phyloP scores from a whole-genome alignment of 495 filamentous ascomycete species.

The Evansstolkia leycettana region DNA sequence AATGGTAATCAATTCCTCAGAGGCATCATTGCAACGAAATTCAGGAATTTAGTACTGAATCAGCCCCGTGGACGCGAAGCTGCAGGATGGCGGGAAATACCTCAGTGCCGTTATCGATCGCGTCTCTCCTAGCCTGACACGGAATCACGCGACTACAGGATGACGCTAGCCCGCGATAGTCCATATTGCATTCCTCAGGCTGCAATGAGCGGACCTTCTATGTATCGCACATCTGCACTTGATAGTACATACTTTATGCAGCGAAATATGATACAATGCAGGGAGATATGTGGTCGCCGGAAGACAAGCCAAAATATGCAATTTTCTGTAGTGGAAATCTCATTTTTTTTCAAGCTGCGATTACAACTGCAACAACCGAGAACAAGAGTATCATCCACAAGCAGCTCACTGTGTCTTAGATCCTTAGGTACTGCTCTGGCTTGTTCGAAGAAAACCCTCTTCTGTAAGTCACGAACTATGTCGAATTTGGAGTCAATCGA shows the following conservation, averaged over 20 bases:
- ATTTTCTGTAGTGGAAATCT: too few species aligned
- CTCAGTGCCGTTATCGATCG: slow-evolving; percentile 1
- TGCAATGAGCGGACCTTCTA: slow-evolving; percentile 1
- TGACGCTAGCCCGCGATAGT: slow-evolving; percentile 5
- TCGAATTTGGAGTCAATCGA: slow-evolving; percentile 8
- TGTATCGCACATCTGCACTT: too few species aligned
- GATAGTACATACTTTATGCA: too few species aligned
- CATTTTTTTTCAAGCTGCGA: too few species aligned
- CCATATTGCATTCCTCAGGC: slow-evolving; percentile 15
- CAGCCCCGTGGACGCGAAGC: background rate
- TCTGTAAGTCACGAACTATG: slow-evolving; percentile 6
- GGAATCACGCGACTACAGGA: slow-evolving; percentile 3
- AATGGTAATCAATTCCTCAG: too few species aligned
- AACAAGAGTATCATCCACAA: too few species aligned
- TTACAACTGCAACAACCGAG: too few species aligned
- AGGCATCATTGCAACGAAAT: too few species aligned
- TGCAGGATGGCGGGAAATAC: background rate
- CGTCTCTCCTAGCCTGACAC: slow-evolving; percentile 5
- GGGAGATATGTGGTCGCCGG: too few species aligned
- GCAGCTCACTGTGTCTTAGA: too few species aligned
- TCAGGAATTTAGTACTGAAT: background rate
- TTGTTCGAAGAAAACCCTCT: background rate
- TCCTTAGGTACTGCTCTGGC: background rate
- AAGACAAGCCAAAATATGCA: too few species aligned
- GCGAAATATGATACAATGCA: too few species aligned